Base-by-base conservation (phyloP, 208 protist species). In the Trypanosoma rangeli region DNA sequence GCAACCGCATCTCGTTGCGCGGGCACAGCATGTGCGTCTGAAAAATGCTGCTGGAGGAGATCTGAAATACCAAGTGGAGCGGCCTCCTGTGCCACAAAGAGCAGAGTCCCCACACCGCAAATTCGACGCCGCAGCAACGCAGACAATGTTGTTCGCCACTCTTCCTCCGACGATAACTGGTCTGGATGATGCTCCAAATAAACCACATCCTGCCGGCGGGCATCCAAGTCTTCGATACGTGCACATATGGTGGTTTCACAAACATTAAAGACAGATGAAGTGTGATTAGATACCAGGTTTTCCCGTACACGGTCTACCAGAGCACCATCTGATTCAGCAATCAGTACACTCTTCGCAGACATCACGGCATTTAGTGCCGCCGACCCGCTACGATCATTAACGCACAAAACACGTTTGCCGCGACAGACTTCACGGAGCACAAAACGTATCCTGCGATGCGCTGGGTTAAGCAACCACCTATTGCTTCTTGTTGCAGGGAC, bases 251-350 rank as follows among this genome's bases (percentile, higher is more conserved):
- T 24, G 4, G 79, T 84, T 54, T 90, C 80, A 57, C 87, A 93
- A 3, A 65, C 73, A 24, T 83, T 71, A 60, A 96, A 90, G 1
- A 91, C 76, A 20, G 73, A 44, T 12, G 60, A 52, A 48, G 74
- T 70, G 75, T 96, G 91, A 69, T 93, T 94, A 44, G 73, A 71
- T n/a, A 89, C 78, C 5, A 94, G 67, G 61, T 88, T 93, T 46
- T 87, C 82, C 15, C 87, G 80, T 8, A 82, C 67, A 77, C 83
- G 90, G 18, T 91, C 77, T 28, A 83, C 28, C 24, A 80, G 24
- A 50, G 46, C 49, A 56, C 15, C 76, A 48, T 91, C 83, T 46
- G 67, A 50, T 60, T 90, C 79, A 9, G 82, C 78, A 15, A 93
- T 74, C 2, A 83, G 78, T n/a, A 96, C 89, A 59, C 81, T 68